Base-by-base conservation (phyloP, 345 rosid species). In the Brassica carinata region DNA sequence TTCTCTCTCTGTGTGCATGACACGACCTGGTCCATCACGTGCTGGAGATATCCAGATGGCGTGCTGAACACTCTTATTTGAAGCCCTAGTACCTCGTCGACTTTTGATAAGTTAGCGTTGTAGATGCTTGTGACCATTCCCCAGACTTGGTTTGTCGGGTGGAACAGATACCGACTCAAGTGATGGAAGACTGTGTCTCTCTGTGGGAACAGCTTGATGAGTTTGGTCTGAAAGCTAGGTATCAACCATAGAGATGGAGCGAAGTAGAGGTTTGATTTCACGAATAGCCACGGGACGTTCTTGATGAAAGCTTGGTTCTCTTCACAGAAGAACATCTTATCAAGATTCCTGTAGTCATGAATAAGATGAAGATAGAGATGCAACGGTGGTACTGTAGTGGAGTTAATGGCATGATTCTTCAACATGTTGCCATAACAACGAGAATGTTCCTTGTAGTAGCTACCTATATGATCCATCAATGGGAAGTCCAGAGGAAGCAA, bases 401-500 rank as follows among this genome's bases (percentile, higher is more conserved):
- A 13, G 55, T 48, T 48, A 48, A 14, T 14, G 55, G 17, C 55
- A 14, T 48, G 17, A 14, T 48, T 48, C 17, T 48, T 48, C 17
- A 48, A 4, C 55, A 79, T 67, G 30, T 69, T 76, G 3, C 85
- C 82, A 10, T 72, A 75, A 79, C 84, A 79, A 26, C 5, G 76
- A 2, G 55, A 2, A 0, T 30, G 1, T 2, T 57, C 79, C 71
- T 58, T 71, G 82, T 85, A 48, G 77, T 85, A 86, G 55, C 77
- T 70, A 72, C 61, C 33, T 26, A 85, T 77, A 55, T 81, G 83
- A 51, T 38, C 70, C 19, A 63, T 83, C 10, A 87, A 67, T 7
- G 88, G 92, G 58, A 88, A 90, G 77, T 85, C 87, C 0, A 31
- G 30, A 43, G 94, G 90, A 6, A 90, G 85, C 59, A 86, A 84